Evolutionary conservation across 2,329 filamentous ascomycete species (phyloP).

Genomic region (Colletotrichum tofieldiae): DNA sequence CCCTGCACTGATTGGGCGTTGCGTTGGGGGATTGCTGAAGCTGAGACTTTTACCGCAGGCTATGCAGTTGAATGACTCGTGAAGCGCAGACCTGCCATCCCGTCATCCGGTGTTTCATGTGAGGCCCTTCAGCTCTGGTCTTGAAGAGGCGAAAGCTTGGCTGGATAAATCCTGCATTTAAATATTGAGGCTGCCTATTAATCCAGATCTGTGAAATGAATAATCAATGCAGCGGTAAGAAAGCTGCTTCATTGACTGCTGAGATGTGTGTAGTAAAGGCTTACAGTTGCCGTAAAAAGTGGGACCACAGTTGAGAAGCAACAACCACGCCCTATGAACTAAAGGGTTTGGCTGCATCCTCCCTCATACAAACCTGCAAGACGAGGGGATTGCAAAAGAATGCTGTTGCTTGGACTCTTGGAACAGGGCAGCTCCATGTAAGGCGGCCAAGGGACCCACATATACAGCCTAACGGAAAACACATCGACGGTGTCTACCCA

Average conservation of each 20-base stretch:
- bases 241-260: not conserved
- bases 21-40: not conserved
- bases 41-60: not conserved
- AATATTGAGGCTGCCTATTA: accelerated
- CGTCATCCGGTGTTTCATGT: not conserved
- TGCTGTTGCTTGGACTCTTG: not conserved
- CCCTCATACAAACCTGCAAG: not conserved
- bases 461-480: not conserved
- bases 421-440: not conserved
- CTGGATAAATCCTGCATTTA: not conserved
- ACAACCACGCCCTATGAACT: not conserved
- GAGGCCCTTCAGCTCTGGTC: not conserved
- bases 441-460: not conserved
- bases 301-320: not conserved
- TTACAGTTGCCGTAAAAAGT: not conserved
- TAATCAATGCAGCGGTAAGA: too few relatives aligned
- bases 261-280: not conserved
- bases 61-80: not conserved
- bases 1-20: not conserved
- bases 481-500: not conserved
- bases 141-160: not conserved
- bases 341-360: not conserved
- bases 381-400: not conserved
- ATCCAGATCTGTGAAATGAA: not conserved
- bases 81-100: not conserved